A percentile compares a stretch with the other conserved stretches of the same genome.
phyloP scores from a whole-genome alignment of 495 filamentous ascomycete genomes.

The Penicillium antarcticum region DNA sequence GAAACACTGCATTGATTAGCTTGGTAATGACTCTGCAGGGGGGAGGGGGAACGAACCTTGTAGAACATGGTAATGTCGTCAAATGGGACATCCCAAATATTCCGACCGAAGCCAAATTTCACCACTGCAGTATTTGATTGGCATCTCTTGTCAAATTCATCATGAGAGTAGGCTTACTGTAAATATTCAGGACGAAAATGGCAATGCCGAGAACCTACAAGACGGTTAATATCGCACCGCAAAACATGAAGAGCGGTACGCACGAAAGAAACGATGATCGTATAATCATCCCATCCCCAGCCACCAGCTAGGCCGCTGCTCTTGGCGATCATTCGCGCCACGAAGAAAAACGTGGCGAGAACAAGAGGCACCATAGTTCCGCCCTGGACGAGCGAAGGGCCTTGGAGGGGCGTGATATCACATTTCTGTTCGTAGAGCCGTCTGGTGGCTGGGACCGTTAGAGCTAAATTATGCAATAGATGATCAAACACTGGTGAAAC shows the following conservation, averaged over 20 bases:
- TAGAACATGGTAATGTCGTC: conserved; percentile 23
- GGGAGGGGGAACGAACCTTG: conserved; percentile 11
- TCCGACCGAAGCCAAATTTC: conserved; percentile 23
- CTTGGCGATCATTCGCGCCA: conserved; percentile 25
- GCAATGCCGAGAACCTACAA: conserved; percentile 16
- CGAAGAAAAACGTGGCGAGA: conserved; percentile 24
- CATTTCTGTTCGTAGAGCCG: conserved; percentile 18
- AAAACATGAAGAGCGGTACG: not conserved
- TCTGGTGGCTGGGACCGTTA: conserved; percentile 18
- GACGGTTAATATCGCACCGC: not conserved
- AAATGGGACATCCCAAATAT: conserved; percentile 28
- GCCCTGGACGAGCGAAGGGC: conserved; percentile 6
- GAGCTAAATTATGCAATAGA: not conserved
- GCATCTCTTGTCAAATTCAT: not conserved
- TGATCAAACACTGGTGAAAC: conserved; percentile 1
- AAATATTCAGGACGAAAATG: conserved; percentile 15
- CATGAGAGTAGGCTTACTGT: conserved; percentile 8
- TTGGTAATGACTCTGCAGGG: not conserved
- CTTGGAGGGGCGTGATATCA: conserved; percentile 10
- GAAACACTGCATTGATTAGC: conserved; percentile 19
- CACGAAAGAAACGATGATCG: conserved; percentile 27
- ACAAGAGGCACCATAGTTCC: conserved; percentile 21
- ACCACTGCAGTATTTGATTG: conserved; percentile 19
- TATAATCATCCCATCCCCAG: conserved; percentile 33
- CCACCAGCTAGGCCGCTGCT: conserved; percentile 23